A percentile compares a stretch with the other conserved stretches of the same genome.
Evolutionary conservation across 1,284 basidiomycete genomes (phyloP).

Genomic region (Volvariella volvacea): DNA sequence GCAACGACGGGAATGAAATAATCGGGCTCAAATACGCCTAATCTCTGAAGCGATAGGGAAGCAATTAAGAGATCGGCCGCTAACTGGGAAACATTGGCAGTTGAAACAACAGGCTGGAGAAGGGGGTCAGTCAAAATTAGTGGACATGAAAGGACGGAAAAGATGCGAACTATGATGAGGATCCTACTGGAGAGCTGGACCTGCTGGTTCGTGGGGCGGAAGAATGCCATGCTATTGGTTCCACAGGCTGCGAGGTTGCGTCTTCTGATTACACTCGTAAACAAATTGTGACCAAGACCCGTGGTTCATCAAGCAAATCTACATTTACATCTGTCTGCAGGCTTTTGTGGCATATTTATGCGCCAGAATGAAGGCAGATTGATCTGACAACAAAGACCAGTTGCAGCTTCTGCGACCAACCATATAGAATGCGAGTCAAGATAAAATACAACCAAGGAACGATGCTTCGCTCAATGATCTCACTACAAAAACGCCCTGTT

Average conservation of each 20-base stretch:
- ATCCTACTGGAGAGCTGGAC: constrained; percentile 33
- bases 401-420: no score
- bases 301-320: no score
- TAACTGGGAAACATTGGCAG: constrained; percentile 74
- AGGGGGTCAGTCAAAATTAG: constrained; percentile 3
- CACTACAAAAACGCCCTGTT: no score
- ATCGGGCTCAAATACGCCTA: constrained; percentile 56
- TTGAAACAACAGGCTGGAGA: constrained; percentile 68
- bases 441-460: no score
- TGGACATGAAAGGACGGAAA: constrained; percentile 17
- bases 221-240: constrained; percentile 17
- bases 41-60: constrained; percentile 48
- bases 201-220: constrained; percentile 22
- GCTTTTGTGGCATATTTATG: no score
- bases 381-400: no score
- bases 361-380: no score
- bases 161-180: constrained; percentile 37
- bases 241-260: background rate
- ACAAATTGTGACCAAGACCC: background rate
- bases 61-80: constrained; percentile 68
- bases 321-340: no score
- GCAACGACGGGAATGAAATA: constrained; percentile 67
- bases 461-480: no score
- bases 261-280: constrained; percentile 4
- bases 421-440: no score